Evolutionary conservation across 306 rosid species (phyloP).

Genomic region (Oxytropis ochrocephala): DNA sequence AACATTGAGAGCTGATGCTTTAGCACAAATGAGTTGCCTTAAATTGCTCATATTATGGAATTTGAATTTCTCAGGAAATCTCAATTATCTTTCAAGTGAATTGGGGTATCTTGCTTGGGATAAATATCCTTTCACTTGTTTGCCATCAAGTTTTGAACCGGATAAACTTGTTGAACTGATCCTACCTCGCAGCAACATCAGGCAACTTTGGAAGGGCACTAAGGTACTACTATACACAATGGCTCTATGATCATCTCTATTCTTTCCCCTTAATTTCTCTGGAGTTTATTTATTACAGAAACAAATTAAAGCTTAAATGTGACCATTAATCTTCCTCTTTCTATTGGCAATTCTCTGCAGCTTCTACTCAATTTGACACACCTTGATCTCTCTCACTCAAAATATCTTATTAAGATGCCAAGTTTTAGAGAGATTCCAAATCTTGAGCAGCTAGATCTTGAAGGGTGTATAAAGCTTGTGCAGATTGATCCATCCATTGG

Average conservation of each 20-base stretch:
- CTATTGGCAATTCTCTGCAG: not conserved
- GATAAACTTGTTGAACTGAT: not conserved
- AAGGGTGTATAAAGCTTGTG: constrained; percentile 7
- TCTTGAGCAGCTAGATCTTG: not conserved
- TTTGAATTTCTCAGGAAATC: not conserved
- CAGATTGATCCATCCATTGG: constrained; percentile 11
- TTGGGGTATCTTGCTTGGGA: not conserved
- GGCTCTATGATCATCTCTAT: not conserved
- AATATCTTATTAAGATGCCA: constrained; percentile 6
- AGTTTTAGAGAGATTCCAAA: not conserved
- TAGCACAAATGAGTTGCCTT: not conserved
- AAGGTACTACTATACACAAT: not conserved
- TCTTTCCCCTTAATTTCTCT: not conserved
- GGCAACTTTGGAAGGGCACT: constrained; percentile 5
- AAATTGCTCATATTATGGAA: not conserved
- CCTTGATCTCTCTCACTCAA: not conserved
- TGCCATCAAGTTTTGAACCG: constrained; percentile 7
- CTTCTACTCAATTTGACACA: not conserved
- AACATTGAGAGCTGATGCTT: not conserved
- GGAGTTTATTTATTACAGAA: not conserved
- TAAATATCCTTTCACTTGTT: not conserved
- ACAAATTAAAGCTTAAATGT: not conserved
- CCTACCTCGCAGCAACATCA: not conserved
- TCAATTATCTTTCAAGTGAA: not conserved
- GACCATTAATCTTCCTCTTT: not conserved